phyloP scores from a whole-genome alignment of 2,329 filamentous ascomycete genomes.

The Ophiocordyceps sinensis region DNA sequence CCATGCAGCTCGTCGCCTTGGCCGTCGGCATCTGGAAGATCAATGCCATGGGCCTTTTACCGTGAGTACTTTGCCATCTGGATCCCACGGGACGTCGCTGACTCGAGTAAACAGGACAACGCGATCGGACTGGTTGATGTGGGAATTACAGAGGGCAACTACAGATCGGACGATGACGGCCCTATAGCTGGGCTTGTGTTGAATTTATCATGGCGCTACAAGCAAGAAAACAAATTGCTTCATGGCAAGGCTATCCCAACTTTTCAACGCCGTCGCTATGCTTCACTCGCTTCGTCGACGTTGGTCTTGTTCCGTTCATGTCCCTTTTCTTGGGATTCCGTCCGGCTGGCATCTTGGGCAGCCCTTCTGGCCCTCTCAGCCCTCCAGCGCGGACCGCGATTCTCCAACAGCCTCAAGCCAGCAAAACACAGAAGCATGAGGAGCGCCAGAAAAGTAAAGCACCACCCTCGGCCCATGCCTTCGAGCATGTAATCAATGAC shows the following conservation, averaged over 20 bases:
- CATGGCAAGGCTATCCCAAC: background rate
- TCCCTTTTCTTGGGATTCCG: background rate
- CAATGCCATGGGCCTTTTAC: conserved; percentile 87
- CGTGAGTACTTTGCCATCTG: conserved; percentile 40
- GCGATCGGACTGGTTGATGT: conserved; percentile 92
- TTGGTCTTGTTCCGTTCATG: background rate
- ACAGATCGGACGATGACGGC: conserved; percentile 52
- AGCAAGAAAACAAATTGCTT: background rate
- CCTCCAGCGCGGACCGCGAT: conserved; percentile 33
- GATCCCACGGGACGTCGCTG: background rate
- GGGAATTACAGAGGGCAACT: conserved; percentile 65
- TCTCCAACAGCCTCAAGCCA: conserved; percentile 32
- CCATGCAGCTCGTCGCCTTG: conserved; percentile 73
- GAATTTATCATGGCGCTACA: background rate
- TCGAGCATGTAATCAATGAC: conserved; percentile 44
- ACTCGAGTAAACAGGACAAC: conserved; percentile 52
- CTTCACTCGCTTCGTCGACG: background rate
- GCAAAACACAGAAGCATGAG: conserved; percentile 34
- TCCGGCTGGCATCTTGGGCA: background rate
- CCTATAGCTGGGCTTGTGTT: background rate
- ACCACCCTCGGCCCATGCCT: conserved; percentile 45
- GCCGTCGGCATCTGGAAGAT: conserved; percentile 91
- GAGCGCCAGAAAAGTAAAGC: conserved; percentile 43
- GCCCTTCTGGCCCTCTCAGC: conserved; percentile 28
- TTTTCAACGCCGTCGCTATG: conserved; percentile 5